These are phyloP conservation scores for Setaria italica DNA, from an alignment of 202 grass and related monocot species.

Conservation along the genomic window DNA sequence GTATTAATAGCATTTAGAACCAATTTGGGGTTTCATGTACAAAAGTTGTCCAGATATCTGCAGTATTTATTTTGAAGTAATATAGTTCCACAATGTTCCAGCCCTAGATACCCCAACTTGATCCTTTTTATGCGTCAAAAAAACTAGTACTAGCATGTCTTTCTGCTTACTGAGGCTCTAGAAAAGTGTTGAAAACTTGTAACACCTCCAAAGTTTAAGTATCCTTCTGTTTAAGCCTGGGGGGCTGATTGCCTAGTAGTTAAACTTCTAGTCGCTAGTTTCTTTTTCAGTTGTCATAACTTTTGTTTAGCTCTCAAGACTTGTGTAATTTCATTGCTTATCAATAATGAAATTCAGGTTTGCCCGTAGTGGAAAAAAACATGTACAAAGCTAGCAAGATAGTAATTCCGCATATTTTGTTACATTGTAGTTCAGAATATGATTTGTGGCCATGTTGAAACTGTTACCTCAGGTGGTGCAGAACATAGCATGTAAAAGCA, in stretches of 20 bases:
- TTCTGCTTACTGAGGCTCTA: too few species aligned
- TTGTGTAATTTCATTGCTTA: too few species aligned
- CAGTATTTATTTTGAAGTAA: constrained; percentile 28
- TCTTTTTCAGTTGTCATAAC: too few species aligned
- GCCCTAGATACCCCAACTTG: not conserved
- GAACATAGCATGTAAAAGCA: constrained; percentile 99
- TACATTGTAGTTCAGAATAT: constrained; percentile 33
- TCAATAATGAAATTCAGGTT: too few species aligned
- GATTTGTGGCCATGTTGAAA: not conserved
- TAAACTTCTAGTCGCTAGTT: too few species aligned
- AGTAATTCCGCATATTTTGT: constrained; percentile 4
- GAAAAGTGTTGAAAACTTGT: too few species aligned
- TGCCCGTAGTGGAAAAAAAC: not conserved
- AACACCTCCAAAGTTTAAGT: too few species aligned
- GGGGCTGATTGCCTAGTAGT: too few species aligned
- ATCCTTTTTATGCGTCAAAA: not conserved
- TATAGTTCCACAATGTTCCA: not conserved
- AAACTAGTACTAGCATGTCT: not conserved
- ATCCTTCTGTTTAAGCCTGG: too few species aligned
- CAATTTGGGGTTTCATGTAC: constrained; percentile 15
- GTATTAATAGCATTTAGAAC: constrained; percentile 10
- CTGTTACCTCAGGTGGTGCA: constrained; percentile 76
- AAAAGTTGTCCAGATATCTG: constrained; percentile 11
- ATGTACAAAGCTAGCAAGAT: constrained; percentile 20
- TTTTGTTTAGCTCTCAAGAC: too few species aligned